These are phyloP conservation scores for Spergularia azorica DNA, from an alignment of 179 eudicot species.

Conservation along the genomic window DNA sequence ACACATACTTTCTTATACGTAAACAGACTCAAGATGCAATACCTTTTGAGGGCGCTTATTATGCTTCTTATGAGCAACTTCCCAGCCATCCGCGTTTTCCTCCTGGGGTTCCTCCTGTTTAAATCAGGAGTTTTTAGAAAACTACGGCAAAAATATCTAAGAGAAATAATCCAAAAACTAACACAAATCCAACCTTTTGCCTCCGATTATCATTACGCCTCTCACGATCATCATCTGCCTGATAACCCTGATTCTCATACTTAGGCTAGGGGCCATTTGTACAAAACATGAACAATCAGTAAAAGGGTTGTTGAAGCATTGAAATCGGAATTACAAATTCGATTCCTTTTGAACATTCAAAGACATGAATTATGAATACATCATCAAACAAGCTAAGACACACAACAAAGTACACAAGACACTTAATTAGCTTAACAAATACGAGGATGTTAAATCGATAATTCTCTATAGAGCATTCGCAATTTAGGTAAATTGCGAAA, in stretches of 20 bases:
- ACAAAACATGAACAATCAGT: not conserved
- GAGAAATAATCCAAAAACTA: not conserved
- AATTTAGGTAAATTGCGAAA: no score
- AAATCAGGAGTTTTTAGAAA: not conserved
- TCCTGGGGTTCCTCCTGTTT: constrained; percentile 41
- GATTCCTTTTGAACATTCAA: not conserved
- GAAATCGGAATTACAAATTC: not conserved
- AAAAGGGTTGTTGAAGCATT: not conserved
- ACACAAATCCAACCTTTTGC: constrained; percentile 32
- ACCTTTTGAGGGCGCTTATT: constrained; percentile 61
- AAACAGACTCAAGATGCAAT: no score
- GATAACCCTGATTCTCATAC: constrained; percentile 30
- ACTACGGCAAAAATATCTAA: not conserved
- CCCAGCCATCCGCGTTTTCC: constrained; percentile 66
- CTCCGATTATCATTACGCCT: constrained; percentile 32
- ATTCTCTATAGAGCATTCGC: no score
- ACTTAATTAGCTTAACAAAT: no score
- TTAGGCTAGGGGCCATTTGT: constrained; percentile 33
- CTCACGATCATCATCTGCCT: constrained; percentile 28
- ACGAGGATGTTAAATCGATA: no score
- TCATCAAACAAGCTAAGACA: no score
- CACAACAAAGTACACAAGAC: no score
- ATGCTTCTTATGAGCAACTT: constrained; percentile 66
- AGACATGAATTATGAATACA: no score
- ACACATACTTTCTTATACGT: no score